A percentile compares a stretch with the other conserved stretches of the same genome.
Conservation (phyloP, 148 eudicot species). For the Cornus kousa region DNA sequence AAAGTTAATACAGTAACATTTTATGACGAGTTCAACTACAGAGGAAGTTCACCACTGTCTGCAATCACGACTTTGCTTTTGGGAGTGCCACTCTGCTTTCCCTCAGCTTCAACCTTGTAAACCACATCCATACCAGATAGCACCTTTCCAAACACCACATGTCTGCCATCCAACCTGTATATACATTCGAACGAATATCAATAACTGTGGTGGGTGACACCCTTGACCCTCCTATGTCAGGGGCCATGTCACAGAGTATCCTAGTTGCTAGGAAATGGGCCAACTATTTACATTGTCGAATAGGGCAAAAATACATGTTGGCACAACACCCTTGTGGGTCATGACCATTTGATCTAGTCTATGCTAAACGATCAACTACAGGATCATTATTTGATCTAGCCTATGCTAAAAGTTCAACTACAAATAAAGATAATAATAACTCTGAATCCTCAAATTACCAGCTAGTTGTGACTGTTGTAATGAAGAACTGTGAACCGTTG, state of each 20-base stretch:
- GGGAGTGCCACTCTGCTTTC: conserved; percentile 83
- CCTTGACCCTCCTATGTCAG: background rate
- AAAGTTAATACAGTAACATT: background rate
- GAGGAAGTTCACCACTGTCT: conserved; percentile 96
- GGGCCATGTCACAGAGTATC: background rate
- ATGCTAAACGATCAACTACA: no score
- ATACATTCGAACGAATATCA: background rate
- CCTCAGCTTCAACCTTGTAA: conserved; percentile 97
- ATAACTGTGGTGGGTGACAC: background rate
- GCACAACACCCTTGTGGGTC: background rate
- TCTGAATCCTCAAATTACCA: conserved; percentile 44
- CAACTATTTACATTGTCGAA: background rate
- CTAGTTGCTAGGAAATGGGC: background rate
- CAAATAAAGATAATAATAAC: no score
- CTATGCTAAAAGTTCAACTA: no score
- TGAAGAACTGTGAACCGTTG: conserved; percentile 96
- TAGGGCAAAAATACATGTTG: background rate
- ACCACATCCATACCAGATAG: conserved; percentile 97
- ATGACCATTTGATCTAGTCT: background rate
- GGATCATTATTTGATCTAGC: no score
- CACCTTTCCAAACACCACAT: conserved; percentile 97
- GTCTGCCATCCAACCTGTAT: conserved; percentile 93
- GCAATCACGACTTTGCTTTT: conserved; percentile 76
- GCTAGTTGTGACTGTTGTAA: conserved; percentile 92
- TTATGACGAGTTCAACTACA: conserved; percentile 27